Base-by-base conservation (phyloP, 2,329 filamentous ascomycete species). In the Aspergillus pseudoviridinutans region DNA sequence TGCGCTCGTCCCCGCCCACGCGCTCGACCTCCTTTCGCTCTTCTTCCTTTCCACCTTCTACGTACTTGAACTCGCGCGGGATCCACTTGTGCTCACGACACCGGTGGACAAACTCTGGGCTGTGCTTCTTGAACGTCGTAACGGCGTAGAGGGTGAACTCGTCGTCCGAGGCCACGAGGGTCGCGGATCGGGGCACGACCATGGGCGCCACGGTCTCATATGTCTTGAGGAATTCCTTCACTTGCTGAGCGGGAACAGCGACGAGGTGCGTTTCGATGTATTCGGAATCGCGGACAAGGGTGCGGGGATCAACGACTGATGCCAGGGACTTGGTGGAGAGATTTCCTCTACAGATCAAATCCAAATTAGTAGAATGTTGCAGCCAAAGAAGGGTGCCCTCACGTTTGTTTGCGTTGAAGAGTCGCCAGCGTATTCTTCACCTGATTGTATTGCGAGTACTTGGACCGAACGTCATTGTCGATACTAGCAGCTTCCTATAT, bases 261-360 rank as follows among this genome's bases (percentile, higher is more conserved):
- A 99, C 83, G 29, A 99, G 86, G 73, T 97, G 92, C 29, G 94
- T 97, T 78, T 97, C 92, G 66, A 99, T 87, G 77, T 96, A 97
- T 78, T 99, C 94, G 22, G 92, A 97, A 72, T 96, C 87, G 74
- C 89, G 89, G 62, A 97, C 84, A 47, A 96, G 83, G 58, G 92
- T 78, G 55, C 84, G 80, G 8, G 93, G 92, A 68, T 93, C 84
- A 66, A 99, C 88, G 61, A 97, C 86, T 12, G 91, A 87, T n/a
- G 90, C 87, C 63, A 99, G 87, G 12, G 93, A 97, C 74, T 93
- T 96, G 66, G 92, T 97, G 24, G 92, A 85, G 50, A 99, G 88
- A 74, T 97, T 99, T 63, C 94, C 94, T 53, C 90, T 93, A 62
- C 25, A 56, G 17, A 22, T 10, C 4, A 50, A 24, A 50, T 53